phyloP scores from a whole-genome alignment of 2,329 filamentous ascomycete species.

The Venturia carpophila region DNA sequence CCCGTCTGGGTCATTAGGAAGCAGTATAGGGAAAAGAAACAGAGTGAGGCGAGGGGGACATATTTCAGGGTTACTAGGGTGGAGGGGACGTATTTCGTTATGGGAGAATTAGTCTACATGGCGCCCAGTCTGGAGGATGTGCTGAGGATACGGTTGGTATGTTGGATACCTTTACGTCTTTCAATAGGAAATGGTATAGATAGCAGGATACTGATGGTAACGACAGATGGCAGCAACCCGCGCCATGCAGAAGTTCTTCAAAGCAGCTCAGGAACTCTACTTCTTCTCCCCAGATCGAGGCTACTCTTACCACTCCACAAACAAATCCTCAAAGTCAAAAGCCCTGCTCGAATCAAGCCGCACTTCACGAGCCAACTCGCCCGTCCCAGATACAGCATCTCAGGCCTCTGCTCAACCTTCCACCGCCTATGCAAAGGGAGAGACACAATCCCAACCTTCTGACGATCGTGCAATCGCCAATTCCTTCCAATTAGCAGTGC shows the following conservation, averaged over 20 bases:
- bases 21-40: slow-evolving; percentile 43
- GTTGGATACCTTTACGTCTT: slow-evolving; percentile 21
- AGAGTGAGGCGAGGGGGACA: not conserved
- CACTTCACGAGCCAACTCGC: slow-evolving; percentile 25
- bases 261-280: slow-evolving; percentile 27
- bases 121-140: slow-evolving; percentile 54
- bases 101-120: slow-evolving; percentile 54
- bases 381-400: slow-evolving; percentile 22
- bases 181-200: not conserved
- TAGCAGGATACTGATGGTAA: not conserved
- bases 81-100: slow-evolving; percentile 52
- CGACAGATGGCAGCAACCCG: slow-evolving; percentile 6
- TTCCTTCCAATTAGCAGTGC: slow-evolving; percentile 44
- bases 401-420: slow-evolving; percentile 20
- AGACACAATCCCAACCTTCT: slow-evolving; percentile 1
- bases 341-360: slow-evolving; percentile 21
- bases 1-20: slow-evolving; percentile 55
- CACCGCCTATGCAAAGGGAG: slow-evolving; percentile 18
- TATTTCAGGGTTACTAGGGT: slow-evolving; percentile 24
- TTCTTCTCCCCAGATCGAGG: slow-evolving; percentile 52
- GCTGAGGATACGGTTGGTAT: slow-evolving; percentile 46
- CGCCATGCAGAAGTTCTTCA: slow-evolving; percentile 13
- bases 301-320: slow-evolving; percentile 50
- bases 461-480: slow-evolving; percentile 28
- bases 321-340: not conserved